Conservation (phyloP, 176 grass and related monocot species). For the Panicum miliaceum region DNA sequence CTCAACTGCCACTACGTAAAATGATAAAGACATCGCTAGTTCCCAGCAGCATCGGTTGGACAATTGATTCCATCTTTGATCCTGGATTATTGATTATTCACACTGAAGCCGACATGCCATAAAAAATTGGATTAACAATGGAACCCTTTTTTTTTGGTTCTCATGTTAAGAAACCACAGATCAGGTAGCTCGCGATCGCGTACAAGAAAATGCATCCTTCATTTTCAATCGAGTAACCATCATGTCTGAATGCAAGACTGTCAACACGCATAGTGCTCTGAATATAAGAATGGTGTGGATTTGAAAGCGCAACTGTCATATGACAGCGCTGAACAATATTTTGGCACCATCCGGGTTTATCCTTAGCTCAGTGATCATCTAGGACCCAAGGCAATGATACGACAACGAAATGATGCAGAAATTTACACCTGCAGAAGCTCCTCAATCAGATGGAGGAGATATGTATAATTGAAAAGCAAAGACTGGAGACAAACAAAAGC, state of each 20-base stretch:
- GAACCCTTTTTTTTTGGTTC: neutral
- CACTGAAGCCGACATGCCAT: neutral
- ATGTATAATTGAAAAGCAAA: too few species aligned
- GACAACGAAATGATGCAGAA: too few species aligned
- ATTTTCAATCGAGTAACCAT: neutral
- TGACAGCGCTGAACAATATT: neutral
- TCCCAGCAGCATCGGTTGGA: too few species aligned
- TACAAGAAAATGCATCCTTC: neutral
- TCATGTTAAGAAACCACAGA: too few species aligned
- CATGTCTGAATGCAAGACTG: neutral
- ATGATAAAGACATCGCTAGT: too few species aligned
- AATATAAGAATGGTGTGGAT: neutral
- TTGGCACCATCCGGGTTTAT: neutral
- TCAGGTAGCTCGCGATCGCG: too few species aligned
- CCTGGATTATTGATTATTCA: neutral
- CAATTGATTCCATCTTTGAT: too few species aligned
- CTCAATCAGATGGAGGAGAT: too few species aligned
- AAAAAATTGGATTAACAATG: neutral
- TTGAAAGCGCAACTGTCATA: neutral
- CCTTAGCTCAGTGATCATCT: neutral
- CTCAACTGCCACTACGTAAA: neutral
- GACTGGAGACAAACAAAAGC: too few species aligned
- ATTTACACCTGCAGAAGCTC: too few species aligned
- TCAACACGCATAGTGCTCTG: neutral
- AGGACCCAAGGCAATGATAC: too few species aligned